These are phyloP conservation scores for Amborella trichopoda DNA, from an alignment of 164 flowering plant genomes.

Conservation along the genomic window DNA sequence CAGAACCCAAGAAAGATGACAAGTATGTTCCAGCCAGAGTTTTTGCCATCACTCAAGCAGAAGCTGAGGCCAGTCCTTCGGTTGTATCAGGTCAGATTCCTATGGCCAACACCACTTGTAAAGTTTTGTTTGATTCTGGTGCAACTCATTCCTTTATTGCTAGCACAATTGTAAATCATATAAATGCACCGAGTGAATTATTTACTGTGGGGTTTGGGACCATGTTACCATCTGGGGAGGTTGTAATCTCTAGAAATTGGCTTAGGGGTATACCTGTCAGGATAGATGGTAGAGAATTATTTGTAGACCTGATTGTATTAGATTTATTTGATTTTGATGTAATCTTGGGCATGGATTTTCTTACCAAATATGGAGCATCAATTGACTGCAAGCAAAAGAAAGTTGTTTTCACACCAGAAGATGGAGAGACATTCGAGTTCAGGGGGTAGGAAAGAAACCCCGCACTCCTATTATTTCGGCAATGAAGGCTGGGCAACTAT, in stretches of 20 bases:
- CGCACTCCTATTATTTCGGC: not conserved
- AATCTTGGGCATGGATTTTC: not conserved
- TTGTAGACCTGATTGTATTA: not conserved
- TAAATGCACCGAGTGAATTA: not conserved
- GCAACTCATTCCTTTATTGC: not conserved
- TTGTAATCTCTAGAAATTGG: not conserved
- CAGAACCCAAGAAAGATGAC: no score
- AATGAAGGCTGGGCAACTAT: not conserved
- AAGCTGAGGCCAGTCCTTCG: no score
- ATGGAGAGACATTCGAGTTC: not conserved
- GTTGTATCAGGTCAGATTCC: no score
- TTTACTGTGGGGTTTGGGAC: not conserved
- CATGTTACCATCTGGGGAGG: not conserved
- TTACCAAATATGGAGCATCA: not conserved
- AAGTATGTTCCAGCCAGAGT: no score
- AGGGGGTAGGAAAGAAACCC: no score
- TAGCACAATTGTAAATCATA: not conserved
- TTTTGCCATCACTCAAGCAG: no score
- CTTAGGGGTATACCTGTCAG: no score
- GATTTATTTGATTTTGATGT: not conserved
- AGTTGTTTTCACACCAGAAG: not conserved
- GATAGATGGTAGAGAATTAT: not conserved
- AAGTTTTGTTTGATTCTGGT: not conserved
- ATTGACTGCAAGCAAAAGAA: not conserved
- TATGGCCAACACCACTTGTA: no score